Evolutionary conservation across 192 early-diverging fungal species (phyloP).

Genomic region (Oehlia diaphana): DNA sequence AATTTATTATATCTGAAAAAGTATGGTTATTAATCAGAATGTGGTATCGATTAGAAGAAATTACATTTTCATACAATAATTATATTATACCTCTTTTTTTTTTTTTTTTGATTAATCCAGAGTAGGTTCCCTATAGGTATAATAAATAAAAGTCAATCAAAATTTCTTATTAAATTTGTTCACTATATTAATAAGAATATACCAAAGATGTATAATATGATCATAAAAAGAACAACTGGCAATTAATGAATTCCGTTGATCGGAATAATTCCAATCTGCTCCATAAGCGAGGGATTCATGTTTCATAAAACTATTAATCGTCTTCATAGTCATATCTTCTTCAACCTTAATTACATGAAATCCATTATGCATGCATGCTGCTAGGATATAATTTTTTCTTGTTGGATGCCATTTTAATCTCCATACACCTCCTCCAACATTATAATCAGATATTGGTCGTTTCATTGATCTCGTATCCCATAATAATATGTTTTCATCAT

Average conservation of each 20-base stretch:
- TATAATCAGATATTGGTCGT: conserved; percentile 63
- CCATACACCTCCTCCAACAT: conserved; percentile 91
- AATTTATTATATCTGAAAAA: no score
- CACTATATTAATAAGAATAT: background rate
- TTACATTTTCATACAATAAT: no score
- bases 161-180: background rate
- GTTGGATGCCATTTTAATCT: conserved; percentile 92
- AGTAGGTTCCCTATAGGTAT: no score
- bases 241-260: conserved; percentile 41
- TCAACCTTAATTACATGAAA: conserved; percentile 74
- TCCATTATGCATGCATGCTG: conserved; percentile 92
- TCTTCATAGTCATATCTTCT: conserved; percentile 31
- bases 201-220: conserved; percentile 72
- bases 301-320: conserved; percentile 57
- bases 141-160: no score
- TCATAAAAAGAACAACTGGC: conserved; percentile 84
- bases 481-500: conserved; percentile 84
- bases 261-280: conserved; percentile 68
- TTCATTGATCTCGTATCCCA: conserved; percentile 92
- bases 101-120: no score
- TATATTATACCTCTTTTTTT: no score
- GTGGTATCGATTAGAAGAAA: no score
- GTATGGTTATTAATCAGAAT: no score
- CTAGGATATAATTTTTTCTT: conserved; percentile 57
- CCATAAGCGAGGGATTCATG: conserved; percentile 79